Evolutionary conservation across 768 basidiomycete species (phyloP).

Genomic region (Lentinula boryana): DNA sequence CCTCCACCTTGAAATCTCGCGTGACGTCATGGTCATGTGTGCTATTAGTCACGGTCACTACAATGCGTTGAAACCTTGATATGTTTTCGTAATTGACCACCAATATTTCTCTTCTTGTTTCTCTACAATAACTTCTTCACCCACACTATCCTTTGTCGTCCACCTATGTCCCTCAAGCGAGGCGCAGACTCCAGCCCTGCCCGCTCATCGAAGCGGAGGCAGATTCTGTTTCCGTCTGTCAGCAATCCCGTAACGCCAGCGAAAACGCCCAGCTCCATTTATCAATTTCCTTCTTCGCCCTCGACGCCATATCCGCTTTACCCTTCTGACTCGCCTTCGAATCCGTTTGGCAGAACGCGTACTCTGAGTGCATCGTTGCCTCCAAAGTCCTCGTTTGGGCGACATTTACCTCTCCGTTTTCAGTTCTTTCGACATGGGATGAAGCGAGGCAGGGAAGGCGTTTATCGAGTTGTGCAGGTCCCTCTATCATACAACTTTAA

Average conservation of each 20-base stretch:
- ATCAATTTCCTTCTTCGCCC: neutral
- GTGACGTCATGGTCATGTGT: neutral
- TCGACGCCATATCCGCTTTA: slow-evolving; percentile 31
- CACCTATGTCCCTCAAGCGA: neutral
- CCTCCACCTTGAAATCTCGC: neutral
- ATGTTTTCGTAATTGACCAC: neutral
- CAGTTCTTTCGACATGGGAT: slow-evolving; percentile 40
- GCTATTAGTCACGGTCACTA: neutral
- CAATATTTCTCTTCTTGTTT: too few species aligned
- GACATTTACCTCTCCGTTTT: slow-evolving; percentile 60
- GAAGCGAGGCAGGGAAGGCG: slow-evolving; percentile 34
- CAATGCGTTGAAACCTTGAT: too few species aligned
- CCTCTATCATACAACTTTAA: slow-evolving; percentile 66
- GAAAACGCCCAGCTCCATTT: neutral
- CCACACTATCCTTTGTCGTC: too few species aligned
- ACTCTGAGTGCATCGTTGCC: slow-evolving; percentile 22
- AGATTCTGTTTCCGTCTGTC: neutral
- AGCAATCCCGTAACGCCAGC: neutral
- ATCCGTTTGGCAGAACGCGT: slow-evolving; percentile 60
- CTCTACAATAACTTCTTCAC: too few species aligned
- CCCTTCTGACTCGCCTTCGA: slow-evolving; percentile 65
- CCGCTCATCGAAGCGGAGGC: neutral
- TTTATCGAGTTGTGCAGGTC: slow-evolving; percentile 63
- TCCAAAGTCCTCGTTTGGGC: slow-evolving; percentile 42
- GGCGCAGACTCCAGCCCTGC: neutral